Percentiles rank a stretch among this genome's conserved stretches.
phyloP scores from a whole-genome alignment of 768 basidiomycete species.

The Fomitopsis pulvina region DNA sequence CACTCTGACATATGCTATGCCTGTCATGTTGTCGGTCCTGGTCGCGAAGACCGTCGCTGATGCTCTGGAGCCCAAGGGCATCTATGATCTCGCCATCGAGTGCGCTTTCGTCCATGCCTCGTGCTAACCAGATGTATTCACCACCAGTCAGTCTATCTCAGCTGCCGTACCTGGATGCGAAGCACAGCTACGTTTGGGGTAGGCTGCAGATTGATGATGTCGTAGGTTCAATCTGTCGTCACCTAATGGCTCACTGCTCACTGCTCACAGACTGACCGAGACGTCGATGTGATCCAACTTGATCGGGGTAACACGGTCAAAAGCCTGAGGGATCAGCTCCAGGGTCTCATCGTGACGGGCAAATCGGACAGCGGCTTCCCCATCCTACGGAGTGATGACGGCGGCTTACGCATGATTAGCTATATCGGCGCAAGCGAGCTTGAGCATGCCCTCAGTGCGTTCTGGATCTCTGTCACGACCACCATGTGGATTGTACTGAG shows the following conservation, averaged over 20 bases:
- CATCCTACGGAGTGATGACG: slow-evolving; percentile 52
- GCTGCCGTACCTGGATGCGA: slow-evolving; percentile 88
- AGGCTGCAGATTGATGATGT: slow-evolving; percentile 69
- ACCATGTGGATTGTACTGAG: not conserved
- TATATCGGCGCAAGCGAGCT: slow-evolving; percentile 92
- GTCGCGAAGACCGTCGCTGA: slow-evolving; percentile 90
- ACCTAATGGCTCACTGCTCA: not conserved
- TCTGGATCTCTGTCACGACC: not conserved
- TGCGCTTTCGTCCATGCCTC: slow-evolving; percentile 22
- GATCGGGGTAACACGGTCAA: slow-evolving; percentile 74
- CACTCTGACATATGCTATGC: slow-evolving; percentile 86
- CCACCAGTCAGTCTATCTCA: slow-evolving; percentile 51
- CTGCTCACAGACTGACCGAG: slow-evolving; percentile 50
- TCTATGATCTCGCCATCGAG: slow-evolving; percentile 96
- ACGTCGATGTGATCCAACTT: slow-evolving; percentile 63
- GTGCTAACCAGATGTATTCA: not conserved
- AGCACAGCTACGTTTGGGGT: slow-evolving; percentile 88
- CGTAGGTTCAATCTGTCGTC: slow-evolving; percentile 42
- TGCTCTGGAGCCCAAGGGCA: slow-evolving; percentile 85
- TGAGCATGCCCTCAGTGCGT: slow-evolving; percentile 84
- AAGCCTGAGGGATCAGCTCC: slow-evolving; percentile 65
- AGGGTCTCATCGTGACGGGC: slow-evolving; percentile 47
- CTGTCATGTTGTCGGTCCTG: slow-evolving; percentile 82
- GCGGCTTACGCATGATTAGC: slow-evolving; percentile 66
- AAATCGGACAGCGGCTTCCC: slow-evolving; percentile 85